A percentile compares a stretch with the other conserved stretches of the same genome.
Evolutionary conservation across 352 stramenopile genomes (phyloP).

Genomic region (Pythium phragmiticola): DNA sequence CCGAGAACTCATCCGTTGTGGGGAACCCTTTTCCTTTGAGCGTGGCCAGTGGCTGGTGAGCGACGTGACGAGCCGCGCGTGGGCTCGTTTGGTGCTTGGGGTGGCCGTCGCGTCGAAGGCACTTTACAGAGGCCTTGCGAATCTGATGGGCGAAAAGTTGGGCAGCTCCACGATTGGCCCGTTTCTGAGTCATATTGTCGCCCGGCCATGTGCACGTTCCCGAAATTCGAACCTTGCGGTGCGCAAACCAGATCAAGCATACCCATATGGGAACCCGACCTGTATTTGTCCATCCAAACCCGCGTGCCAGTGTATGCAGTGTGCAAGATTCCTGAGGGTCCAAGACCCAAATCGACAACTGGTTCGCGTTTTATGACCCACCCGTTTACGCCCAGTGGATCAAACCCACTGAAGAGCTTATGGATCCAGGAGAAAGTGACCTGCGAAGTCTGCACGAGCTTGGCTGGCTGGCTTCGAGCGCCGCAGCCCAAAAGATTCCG

Average conservation of each 20-base stretch:
- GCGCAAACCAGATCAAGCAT: slow-evolving; percentile 24
- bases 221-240: slow-evolving; percentile 23
- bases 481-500: slow-evolving; percentile 6
- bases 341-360: not conserved
- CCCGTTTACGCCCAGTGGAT: not conserved
- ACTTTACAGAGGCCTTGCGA: not conserved
- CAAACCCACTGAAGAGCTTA: not conserved
- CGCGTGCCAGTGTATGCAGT: not conserved
- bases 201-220: slow-evolving; percentile 22
- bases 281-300: not conserved
- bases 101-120: not conserved
- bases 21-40: not conserved
- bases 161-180: slow-evolving; percentile 4
- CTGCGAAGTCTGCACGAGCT: not conserved
- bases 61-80: slow-evolving; percentile 13
- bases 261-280: slow-evolving; percentile 1
- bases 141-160: slow-evolving; percentile 17
- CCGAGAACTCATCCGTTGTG: not conserved
- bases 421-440: slow-evolving; percentile 1
- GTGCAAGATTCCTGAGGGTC: not conserved
- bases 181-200: slow-evolving; percentile 25
- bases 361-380: not conserved
- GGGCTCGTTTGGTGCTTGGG: slow-evolving; percentile 21
- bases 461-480: slow-evolving; percentile 4
- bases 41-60: not conserved